phyloP scores from a whole-genome alignment of 495 filamentous ascomycete species.

The Penicillium lividum region DNA sequence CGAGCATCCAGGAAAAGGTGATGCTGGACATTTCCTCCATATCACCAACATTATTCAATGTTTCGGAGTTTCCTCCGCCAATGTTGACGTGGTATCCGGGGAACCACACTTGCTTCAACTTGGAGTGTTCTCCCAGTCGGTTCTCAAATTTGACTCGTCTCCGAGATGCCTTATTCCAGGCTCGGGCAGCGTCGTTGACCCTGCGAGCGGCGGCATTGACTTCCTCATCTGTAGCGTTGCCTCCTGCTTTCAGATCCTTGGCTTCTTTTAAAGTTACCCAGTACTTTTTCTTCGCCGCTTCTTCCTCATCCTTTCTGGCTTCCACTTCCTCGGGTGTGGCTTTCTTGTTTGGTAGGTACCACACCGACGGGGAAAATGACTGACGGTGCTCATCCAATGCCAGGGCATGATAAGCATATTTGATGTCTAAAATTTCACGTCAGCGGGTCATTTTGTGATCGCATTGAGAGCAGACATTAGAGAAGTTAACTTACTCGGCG shows the following conservation, averaged over 20 bases:
- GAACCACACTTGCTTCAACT: conserved; percentile 19
- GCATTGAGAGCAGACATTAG: not conserved
- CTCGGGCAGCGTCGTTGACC: conserved; percentile 14
- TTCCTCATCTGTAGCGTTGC: conserved; percentile 12
- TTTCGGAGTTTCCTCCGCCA: conserved; percentile 9
- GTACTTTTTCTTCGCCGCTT: conserved; percentile 5
- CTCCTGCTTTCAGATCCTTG: conserved; percentile 13
- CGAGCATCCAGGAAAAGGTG: conserved; percentile 16
- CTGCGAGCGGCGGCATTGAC: conserved; percentile 16
- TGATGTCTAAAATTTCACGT: conserved; percentile 36
- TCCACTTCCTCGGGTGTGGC: conserved; percentile 20
- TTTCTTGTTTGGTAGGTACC: conserved; percentile 41
- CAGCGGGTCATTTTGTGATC: not conserved
- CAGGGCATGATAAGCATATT: conserved; percentile 62
- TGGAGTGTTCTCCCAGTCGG: conserved; percentile 6
- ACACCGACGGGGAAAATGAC: conserved; percentile 56
- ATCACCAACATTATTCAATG: conserved; percentile 12
- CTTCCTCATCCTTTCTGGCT: conserved; percentile 14
- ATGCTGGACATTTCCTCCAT: conserved; percentile 20
- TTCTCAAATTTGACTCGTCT: conserved; percentile 12
- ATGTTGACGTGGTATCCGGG: conserved; percentile 16
- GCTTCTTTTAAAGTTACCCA: conserved; percentile 7
- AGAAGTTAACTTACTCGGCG: conserved; percentile 16
- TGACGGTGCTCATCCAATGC: conserved; percentile 57
- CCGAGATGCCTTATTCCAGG: conserved; percentile 13